Base-by-base conservation (phyloP, 768 basidiomycete genomes). In the Leccinum aurantiacum region DNA sequence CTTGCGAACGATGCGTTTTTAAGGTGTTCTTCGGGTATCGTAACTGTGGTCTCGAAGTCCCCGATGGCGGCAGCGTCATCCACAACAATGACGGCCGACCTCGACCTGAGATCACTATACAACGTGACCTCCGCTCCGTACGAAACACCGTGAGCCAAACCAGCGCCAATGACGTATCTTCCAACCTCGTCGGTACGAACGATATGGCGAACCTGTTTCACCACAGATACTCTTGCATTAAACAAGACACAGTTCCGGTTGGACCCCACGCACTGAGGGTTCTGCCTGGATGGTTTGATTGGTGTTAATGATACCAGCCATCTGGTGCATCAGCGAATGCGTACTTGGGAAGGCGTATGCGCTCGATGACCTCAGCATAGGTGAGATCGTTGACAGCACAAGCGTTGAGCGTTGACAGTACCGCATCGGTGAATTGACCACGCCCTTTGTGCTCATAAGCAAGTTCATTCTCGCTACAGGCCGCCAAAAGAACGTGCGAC, bases 401-500 rank as follows among this genome's bases (percentile, higher is more conserved):
- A 0, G 17, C 25, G 7, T 44, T 29, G 49, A 73, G 59, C 38
- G 55, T n/a, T 33, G 44, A 8, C 41, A 74, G 54, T 24, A 75
- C 61, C 8, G 62, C 66, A 6, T 44, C 31, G 0, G 73, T 74
- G 57, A 75, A 75, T 11, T 55, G 61, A 7, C 73, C 73, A 2
- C 54, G 64, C 0, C 63, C 65, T 2, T 60, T 17, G 25, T 53
- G 13, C 56, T 75, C 73, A 15, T 59, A 62, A 3, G 80, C 79
- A 0, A 62, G 46, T 50, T 79, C 73, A 1, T 73, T 67, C 6
- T 71, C 64, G 2, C 76, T 70, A 57, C 80, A 80, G 1, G 80
- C 79, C 4, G 80, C 79, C 15, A 80, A 66, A 3, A 81, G 71
- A 22, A 81, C 71, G 61, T 80, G 78, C 0, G 78, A 79, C 1